A percentile compares a stretch with the other conserved stretches of the same genome.
phyloP scores from a whole-genome alignment of 495 filamentous ascomycete genomes.

The Aspergillus nidulans region DNA sequence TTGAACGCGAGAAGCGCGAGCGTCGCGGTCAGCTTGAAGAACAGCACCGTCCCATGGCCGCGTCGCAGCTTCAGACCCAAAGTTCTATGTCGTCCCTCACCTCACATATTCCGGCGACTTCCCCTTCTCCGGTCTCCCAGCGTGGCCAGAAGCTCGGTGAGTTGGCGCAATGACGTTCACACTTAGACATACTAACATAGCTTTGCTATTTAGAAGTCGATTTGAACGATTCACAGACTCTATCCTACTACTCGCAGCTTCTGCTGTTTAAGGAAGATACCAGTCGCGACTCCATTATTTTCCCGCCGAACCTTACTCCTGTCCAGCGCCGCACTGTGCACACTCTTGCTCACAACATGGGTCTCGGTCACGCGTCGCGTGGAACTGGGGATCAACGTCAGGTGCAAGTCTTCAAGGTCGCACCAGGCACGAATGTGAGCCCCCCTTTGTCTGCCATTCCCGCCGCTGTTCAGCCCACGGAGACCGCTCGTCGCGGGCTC shows the following conservation, averaged over 20 bases:
- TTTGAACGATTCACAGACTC: constrained; percentile 83
- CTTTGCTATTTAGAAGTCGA: constrained; percentile 57
- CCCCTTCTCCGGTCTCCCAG: constrained; percentile 66
- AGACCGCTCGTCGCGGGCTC: constrained; percentile 72
- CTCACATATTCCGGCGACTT: constrained; percentile 64
- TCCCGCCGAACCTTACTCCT: constrained; percentile 74
- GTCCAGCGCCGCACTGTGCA: constrained; percentile 85
- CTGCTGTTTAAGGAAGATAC: constrained; percentile 81
- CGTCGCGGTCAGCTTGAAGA: constrained; percentile 94
- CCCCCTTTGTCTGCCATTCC: constrained; percentile 56
- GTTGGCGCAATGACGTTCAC: no score
- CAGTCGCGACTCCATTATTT: constrained; percentile 72
- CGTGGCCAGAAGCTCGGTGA: constrained; percentile 60
- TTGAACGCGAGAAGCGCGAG: constrained; percentile 95
- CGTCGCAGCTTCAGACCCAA: constrained; percentile 68
- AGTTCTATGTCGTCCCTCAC: constrained; percentile 78
- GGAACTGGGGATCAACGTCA: constrained; percentile 81
- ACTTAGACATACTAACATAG: constrained; percentile 28
- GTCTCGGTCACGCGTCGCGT: constrained; percentile 80
- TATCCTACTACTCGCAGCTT: constrained; percentile 84
- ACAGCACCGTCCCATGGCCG: constrained; percentile 75
- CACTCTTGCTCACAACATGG: constrained; percentile 93
- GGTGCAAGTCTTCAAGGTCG: constrained; percentile 78
- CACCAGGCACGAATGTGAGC: constrained; percentile 58
- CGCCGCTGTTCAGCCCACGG: constrained; percentile 59